phyloP scores from a whole-genome alignment of 2,329 filamentous ascomycete genomes.

The Phoma herbarum region DNA sequence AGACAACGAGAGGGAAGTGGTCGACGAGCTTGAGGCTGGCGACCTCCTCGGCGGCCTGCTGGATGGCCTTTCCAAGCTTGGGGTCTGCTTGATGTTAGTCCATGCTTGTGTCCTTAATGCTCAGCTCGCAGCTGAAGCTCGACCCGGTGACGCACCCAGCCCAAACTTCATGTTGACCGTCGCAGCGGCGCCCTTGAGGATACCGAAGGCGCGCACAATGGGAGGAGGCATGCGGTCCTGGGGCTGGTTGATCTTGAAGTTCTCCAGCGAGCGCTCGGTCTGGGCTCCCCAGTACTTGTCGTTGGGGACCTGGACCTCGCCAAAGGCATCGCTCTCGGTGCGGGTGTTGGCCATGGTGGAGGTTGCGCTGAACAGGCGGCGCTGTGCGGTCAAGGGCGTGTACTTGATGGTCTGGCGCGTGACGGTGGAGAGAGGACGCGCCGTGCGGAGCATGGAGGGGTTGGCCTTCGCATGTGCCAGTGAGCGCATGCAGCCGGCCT shows the following conservation, averaged over 20 bases:
- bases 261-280: conserved; percentile 93
- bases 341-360: conserved; percentile 63
- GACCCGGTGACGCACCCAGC: conserved; percentile 67
- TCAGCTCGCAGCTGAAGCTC: background rate
- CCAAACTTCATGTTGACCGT: conserved; percentile 95
- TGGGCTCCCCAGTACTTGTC: conserved; percentile 99
- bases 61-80: conserved; percentile 89
- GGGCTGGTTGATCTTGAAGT: conserved; percentile 99
- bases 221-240: conserved; percentile 97
- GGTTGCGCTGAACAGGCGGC: conserved; percentile 46
- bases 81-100: conserved; percentile 67
- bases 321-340: conserved; percentile 96
- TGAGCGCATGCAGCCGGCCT: conserved; percentile 45
- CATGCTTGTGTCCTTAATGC: background rate
- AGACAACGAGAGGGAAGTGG: conserved; percentile 98
- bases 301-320: conserved; percentile 87
- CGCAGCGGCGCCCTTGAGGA: conserved; percentile 95
- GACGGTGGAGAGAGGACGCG: conserved; percentile 42
- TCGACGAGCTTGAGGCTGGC: conserved; percentile 92
- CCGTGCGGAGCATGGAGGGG: conserved; percentile 42
- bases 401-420: conserved; percentile 28
- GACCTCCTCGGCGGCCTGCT: conserved; percentile 93
- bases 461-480: conserved; percentile 48
- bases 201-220: conserved; percentile 91
- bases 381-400: conserved; percentile 33